These are phyloP conservation scores for Pythium aphanidermatum DNA, from an alignment of 352 stramenopile species.

Conservation along the genomic window DNA sequence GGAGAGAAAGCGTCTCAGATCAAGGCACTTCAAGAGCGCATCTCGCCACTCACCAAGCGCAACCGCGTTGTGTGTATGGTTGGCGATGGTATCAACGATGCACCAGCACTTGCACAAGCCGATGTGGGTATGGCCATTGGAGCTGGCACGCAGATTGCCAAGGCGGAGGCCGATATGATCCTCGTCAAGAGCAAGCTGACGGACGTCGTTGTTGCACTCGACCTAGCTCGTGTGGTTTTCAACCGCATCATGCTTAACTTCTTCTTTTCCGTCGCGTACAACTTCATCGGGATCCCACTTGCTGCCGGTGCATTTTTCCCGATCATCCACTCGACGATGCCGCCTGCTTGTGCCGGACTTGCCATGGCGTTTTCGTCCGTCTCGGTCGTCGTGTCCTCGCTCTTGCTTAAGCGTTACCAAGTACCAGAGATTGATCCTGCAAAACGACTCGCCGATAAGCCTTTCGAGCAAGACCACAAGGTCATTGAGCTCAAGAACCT, in stretches of 20 bases:
- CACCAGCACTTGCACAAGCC: conserved; percentile 87
- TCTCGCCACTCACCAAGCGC: conserved; percentile 66
- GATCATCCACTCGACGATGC: conserved; percentile 78
- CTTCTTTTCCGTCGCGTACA: conserved; percentile 87
- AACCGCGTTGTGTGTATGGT: conserved; percentile 89
- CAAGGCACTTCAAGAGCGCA: conserved; percentile 64
- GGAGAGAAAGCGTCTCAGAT: conserved; percentile 94
- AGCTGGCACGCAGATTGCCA: conserved; percentile 87
- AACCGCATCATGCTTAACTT: conserved; percentile 83
- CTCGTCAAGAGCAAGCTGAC: conserved; percentile 80
- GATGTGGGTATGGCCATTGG: conserved; percentile 92
- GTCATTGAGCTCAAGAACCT: conserved; percentile 76
- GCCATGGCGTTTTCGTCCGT: conserved; percentile 88
- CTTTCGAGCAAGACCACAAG: conserved; percentile 58
- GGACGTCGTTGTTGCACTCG: conserved; percentile 79
- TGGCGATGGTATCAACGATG: conserved; percentile 95
- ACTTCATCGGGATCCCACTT: conserved; percentile 76
- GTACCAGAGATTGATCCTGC: conserved; percentile 32
- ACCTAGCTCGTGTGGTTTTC: conserved; percentile 78
- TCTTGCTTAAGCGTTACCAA: conserved; percentile 79
- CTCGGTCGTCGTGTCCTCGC: conserved; percentile 78
- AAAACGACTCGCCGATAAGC: conserved; percentile 24
- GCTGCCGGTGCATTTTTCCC: conserved; percentile 84
- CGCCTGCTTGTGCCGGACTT: conserved; percentile 75
- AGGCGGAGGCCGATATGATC: conserved; percentile 85